Base-by-base conservation (phyloP, 148 eudicot genomes). In the Cornus suecica region DNA sequence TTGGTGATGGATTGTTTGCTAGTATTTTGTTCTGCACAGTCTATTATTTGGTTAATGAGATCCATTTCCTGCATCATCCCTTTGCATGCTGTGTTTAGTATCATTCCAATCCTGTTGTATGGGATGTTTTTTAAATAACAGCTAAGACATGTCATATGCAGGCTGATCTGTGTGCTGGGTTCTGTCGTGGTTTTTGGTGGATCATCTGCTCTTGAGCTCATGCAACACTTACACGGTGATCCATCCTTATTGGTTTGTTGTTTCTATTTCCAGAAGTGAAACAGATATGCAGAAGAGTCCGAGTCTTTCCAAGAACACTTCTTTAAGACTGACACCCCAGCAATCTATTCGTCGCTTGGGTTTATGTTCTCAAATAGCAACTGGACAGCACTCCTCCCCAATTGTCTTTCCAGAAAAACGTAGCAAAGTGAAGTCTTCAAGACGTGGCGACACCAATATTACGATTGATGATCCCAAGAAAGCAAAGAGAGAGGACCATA, bases 371-470 rank as follows among this genome's bases (percentile, higher is more conserved):
- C 97, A 89, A 83, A 79, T 90, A 83, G 76, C 97, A 70, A 87
- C 94, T 15, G 92, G 91, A 68, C 98, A 94, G 74, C 97, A 91
- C 72, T 83, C 92, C 60, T 95, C 99, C 24, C 99, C 99, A 23
- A 86, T 90, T 79, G 97, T 95, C 26, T 95, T 92, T 78, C 99
- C 99, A n/a, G 99, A 92, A 82, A 95, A 95, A 76, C 94, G 97
- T 69, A 73, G 92, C 75, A 91, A 87, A 84, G 88, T 82, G 74
- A 95, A 85, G 86, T 80, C 83, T 56, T 84, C 93, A 54, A 83
- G 75, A 32, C 79, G 74, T 6, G 71, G 70, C 32, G 86, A 86
- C 63, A 77, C 80, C 68, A 75, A 16, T 85, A 79, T 84, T 73
- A 83, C 78, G 66, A 66, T 77, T 82, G 90, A 86, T 75, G 94